A percentile compares a stretch with the other conserved stretches of the same genome.
Conservation (phyloP, 2,329 filamentous ascomycete genomes). For the Ophiostoma piceae region DNA sequence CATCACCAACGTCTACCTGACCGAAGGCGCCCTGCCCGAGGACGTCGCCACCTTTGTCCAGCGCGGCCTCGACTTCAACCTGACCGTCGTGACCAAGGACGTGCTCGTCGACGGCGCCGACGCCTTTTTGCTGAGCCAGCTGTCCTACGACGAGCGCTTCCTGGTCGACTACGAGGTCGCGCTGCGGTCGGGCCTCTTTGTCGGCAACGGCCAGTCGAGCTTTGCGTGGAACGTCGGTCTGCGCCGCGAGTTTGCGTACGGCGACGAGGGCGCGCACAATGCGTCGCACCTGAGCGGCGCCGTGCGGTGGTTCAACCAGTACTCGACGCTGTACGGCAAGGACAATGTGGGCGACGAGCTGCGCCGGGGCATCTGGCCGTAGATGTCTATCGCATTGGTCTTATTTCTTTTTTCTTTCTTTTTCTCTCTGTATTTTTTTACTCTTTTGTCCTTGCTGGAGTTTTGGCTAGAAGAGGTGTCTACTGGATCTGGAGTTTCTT, state of each 20-base stretch:
- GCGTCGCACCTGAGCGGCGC: conserved; percentile 22
- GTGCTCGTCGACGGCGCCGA: conserved; percentile 40
- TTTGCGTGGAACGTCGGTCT: conserved; percentile 47
- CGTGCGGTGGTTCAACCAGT: conserved; percentile 35
- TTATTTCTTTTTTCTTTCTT: background rate
- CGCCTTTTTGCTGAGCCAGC: conserved; percentile 32
- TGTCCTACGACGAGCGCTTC: conserved; percentile 47
- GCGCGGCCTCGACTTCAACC: conserved; percentile 35
- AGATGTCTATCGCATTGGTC: conserved; percentile 3
- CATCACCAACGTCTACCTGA: conserved; percentile 39
- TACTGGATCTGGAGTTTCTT: background rate
- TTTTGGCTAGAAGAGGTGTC: background rate
- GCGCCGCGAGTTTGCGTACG: conserved; percentile 34
- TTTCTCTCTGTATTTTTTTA: no score
- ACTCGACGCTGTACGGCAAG: conserved; percentile 34
- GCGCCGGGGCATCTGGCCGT: conserved; percentile 32
- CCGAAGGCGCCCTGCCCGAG: conserved; percentile 37
- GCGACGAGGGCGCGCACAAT: conserved; percentile 19
- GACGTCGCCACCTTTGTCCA: conserved; percentile 36
- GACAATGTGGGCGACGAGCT: conserved; percentile 25
- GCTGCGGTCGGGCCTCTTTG: conserved; percentile 40
- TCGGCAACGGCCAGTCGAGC: conserved; percentile 41
- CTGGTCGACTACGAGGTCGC: conserved; percentile 49
- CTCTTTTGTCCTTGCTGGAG: background rate
- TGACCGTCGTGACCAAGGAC: conserved; percentile 41